phyloP scores from a whole-genome alignment of 768 basidiomycete species.

The Psilocybe tampanensis region DNA sequence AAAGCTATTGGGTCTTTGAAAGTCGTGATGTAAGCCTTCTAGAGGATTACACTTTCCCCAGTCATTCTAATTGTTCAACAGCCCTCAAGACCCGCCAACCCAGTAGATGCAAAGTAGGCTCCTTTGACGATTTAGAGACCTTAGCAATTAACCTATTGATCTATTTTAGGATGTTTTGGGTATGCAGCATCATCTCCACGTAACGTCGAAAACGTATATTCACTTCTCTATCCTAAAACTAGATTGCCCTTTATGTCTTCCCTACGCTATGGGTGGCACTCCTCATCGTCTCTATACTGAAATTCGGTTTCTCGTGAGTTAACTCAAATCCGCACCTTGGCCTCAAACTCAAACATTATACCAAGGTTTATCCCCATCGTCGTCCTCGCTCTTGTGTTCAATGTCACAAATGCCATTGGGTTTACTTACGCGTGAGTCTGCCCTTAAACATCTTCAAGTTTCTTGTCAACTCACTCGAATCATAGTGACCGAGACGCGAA shows the following conservation, averaged over 20 bases:
- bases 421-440: conserved; percentile 88
- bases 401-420: conserved; percentile 92
- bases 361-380: conserved; percentile 93
- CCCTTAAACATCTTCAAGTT: not conserved
- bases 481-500: conserved; percentile 90
- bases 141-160: conserved; percentile 6
- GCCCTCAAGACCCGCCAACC: conserved; percentile 89
- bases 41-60: not conserved
- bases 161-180: conserved; percentile 86
- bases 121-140: not conserved
- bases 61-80: conserved; percentile 28
- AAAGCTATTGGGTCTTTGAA: conserved; percentile 98
- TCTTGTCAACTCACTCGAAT: conserved; percentile 11
- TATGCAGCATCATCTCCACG: conserved; percentile 32
- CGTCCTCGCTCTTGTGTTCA: conserved; percentile 92
- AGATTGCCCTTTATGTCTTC: conserved; percentile 90
- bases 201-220: not conserved
- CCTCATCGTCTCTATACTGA: conserved; percentile 86
- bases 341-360: conserved; percentile 6
- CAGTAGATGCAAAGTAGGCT: conserved; percentile 81
- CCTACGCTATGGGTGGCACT: conserved; percentile 88
- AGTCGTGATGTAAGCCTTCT: conserved; percentile 77
- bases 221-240: not conserved
- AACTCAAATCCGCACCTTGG: not conserved
- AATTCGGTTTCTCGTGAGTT: conserved; percentile 84